A percentile compares a stretch with the other conserved stretches of the same genome.
Conservation (phyloP, 805 yeast genomes). For the Cyberlindnera subsufficiens region DNA sequence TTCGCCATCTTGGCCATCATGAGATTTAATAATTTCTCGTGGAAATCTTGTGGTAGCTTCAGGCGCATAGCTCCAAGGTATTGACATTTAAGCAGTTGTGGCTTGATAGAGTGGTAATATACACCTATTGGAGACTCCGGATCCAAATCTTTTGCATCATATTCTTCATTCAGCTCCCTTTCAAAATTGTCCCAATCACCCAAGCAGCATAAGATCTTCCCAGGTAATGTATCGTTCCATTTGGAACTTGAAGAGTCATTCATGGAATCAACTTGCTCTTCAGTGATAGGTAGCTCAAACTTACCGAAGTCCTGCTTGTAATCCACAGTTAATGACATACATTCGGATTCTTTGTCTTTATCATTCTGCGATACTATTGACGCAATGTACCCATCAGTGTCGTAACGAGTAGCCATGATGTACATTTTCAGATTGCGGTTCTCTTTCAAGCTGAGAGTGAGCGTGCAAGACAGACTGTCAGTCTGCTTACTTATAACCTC, state of each 20-base stretch:
- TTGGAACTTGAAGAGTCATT: background rate
- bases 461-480: background rate
- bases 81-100: too few relatives aligned
- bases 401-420: too few relatives aligned
- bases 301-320: background rate
- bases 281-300: conserved; percentile 1
- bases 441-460: background rate
- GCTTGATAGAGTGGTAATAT: too few relatives aligned
- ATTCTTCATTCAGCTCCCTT: background rate
- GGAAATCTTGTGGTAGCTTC: too few relatives aligned
- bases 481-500: background rate
- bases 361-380: too few relatives aligned
- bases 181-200: background rate
- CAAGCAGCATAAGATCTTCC: background rate
- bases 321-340: background rate
- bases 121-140: background rate
- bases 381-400: too few relatives aligned
- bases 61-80: too few relatives aligned
- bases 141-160: background rate
- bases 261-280: background rate
- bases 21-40: too few relatives aligned
- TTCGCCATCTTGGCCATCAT: too few relatives aligned
- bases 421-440: background rate
- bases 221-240: background rate
- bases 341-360: too few relatives aligned